Conservation (phyloP, 805 yeast species). For the Saccharomycopsis fodiens region DNA sequence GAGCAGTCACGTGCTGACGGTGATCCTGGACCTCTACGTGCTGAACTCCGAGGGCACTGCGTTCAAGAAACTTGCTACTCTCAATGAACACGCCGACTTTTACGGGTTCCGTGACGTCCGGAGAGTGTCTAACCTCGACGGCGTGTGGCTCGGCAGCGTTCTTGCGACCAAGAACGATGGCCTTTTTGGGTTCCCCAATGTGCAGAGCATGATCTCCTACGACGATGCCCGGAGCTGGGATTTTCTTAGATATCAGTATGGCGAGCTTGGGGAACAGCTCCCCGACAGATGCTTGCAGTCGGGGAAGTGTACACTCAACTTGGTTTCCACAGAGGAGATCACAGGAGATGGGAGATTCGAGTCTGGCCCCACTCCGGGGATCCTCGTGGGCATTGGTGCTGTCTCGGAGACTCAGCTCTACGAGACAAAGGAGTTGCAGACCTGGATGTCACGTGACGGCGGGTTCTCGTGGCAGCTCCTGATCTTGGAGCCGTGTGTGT, state of each 20-base stretch:
- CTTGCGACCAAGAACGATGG: slow-evolving; percentile 21
- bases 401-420: slow-evolving; percentile 25
- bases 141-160: slow-evolving; percentile 48
- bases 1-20: slow-evolving; percentile 5
- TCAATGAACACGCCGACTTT: slow-evolving; percentile 28
- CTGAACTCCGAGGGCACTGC: slow-evolving; percentile 54
- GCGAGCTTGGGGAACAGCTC: slow-evolving; percentile 19
- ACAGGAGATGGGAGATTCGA: slow-evolving; percentile 26
- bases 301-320: slow-evolving; percentile 31
- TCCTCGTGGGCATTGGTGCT: slow-evolving; percentile 37
- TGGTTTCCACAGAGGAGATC: slow-evolving; percentile 30
- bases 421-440: slow-evolving; percentile 25
- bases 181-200: slow-evolving; percentile 20
- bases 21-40: slow-evolving; percentile 33
- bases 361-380: slow-evolving; percentile 39
- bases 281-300: slow-evolving; percentile 23
- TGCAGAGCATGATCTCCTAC: slow-evolving; percentile 30
- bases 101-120: slow-evolving; percentile 35
- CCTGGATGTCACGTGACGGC: slow-evolving; percentile 69
- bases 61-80: slow-evolving; percentile 38
- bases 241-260: slow-evolving; percentile 23
- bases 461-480: slow-evolving; percentile 65
- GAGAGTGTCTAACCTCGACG: slow-evolving; percentile 48
- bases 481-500: slow-evolving; percentile 43
- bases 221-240: slow-evolving; percentile 33